phyloP scores from a whole-genome alignment of 352 stramenopile genomes.

The Globisporangium cylindrosporum region DNA sequence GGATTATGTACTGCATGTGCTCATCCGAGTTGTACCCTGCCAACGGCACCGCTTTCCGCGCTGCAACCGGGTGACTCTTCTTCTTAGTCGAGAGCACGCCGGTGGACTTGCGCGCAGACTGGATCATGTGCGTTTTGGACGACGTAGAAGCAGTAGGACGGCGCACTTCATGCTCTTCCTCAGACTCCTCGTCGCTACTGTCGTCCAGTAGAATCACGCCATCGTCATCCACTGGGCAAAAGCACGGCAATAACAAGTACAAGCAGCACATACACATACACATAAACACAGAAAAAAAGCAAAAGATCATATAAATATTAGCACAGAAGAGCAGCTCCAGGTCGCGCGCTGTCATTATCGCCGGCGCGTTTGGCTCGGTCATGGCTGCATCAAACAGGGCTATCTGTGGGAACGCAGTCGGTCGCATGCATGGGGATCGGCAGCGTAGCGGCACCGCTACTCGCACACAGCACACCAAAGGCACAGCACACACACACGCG shows the following conservation, averaged over 20 bases:
- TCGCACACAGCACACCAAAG: too few species aligned
- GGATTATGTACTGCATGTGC: slow-evolving; percentile 17
- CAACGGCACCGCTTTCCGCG: slow-evolving; percentile 6
- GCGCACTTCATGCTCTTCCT: slow-evolving; percentile 3
- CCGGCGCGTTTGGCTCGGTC: background rate
- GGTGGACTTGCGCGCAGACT: slow-evolving; percentile 14
- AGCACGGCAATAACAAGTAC: background rate
- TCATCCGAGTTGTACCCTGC: slow-evolving; percentile 17
- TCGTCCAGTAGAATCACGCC: slow-evolving; percentile 20
- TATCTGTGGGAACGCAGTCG: background rate
- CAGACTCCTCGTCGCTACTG: slow-evolving; percentile 9
- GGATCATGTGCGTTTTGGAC: background rate
- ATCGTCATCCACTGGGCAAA: slow-evolving; percentile 17
- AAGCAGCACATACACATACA: background rate
- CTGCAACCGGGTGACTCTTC: slow-evolving; percentile 11
- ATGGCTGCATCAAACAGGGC: background rate
- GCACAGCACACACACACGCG: background rate
- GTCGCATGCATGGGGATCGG: background rate
- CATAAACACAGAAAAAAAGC: background rate
- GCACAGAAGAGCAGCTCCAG: background rate
- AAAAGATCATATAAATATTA: background rate
- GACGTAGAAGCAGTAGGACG: background rate
- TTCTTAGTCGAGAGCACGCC: background rate
- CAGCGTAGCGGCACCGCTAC: background rate
- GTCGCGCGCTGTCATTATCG: background rate